These are phyloP conservation scores for Adenanthera pavonina DNA, from an alignment of 306 rosid species.

Conservation along the genomic window DNA sequence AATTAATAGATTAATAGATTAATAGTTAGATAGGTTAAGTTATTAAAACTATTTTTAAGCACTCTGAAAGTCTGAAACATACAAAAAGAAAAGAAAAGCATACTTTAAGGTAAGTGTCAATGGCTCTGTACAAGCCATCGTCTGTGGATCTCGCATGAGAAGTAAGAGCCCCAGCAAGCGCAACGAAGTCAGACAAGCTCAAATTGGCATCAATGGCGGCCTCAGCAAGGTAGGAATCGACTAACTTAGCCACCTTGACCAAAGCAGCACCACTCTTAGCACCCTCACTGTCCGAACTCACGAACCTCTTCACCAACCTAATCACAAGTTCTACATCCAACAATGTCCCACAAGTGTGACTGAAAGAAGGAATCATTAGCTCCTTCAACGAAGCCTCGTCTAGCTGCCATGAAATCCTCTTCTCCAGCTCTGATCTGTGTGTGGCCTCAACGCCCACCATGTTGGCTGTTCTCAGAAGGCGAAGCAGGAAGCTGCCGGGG, in stretches of 20 bases:
- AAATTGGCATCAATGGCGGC: slow-evolving; percentile 72
- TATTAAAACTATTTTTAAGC: background rate
- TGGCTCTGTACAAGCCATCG: slow-evolving; percentile 87
- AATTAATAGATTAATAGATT: background rate
- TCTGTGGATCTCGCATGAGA: slow-evolving; percentile 74
- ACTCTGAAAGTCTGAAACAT: background rate
- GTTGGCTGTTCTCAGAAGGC: slow-evolving; percentile 79
- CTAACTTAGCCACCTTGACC: slow-evolving; percentile 80
- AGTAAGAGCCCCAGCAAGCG: slow-evolving; percentile 79
- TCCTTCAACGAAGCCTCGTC: slow-evolving; percentile 87
- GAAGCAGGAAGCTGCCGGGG: slow-evolving; percentile 86
- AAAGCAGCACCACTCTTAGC: slow-evolving; percentile 63
- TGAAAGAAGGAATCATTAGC: slow-evolving; percentile 83
- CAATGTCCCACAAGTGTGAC: slow-evolving; percentile 81
- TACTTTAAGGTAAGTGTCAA: slow-evolving; percentile 92
- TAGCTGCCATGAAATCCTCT: slow-evolving; percentile 71
- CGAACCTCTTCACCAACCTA: slow-evolving; percentile 72
- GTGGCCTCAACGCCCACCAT: slow-evolving; percentile 74
- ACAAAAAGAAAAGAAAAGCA: background rate
- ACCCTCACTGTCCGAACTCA: slow-evolving; percentile 62
- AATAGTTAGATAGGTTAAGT: background rate
- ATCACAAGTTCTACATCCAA: slow-evolving; percentile 75
- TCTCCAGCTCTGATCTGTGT: slow-evolving; percentile 74
- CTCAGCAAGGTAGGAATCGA: slow-evolving; percentile 84
- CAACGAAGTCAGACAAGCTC: slow-evolving; percentile 60